phyloP scores from a whole-genome alignment of 345 rosid species.

The Triadica sebifera region DNA sequence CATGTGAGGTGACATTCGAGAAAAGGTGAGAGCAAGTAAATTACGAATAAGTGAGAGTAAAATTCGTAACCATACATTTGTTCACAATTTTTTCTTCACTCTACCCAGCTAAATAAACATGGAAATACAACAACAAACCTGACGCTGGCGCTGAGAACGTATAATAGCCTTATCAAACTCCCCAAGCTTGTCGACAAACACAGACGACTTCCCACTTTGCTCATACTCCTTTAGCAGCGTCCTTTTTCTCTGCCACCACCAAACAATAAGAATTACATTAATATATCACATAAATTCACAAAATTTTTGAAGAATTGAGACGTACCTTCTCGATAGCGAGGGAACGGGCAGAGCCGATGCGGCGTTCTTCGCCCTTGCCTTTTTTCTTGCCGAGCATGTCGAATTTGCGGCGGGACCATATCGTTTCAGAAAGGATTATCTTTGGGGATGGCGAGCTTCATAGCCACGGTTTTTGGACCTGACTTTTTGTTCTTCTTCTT shows the following conservation, averaged over 20 bases:
- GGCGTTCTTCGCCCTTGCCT: conserved; percentile 82
- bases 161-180: conserved; percentile 81
- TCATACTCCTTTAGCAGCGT: conserved; percentile 83
- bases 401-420: conserved; percentile 86
- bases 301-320: no score
- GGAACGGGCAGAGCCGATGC: conserved; percentile 64
- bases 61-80: no score
- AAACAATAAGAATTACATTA: not conserved
- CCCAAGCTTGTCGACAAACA: conserved; percentile 66
- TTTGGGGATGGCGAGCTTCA: conserved; percentile 47
- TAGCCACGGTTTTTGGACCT: conserved; percentile 58
- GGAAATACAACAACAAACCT: conserved; percentile 39
- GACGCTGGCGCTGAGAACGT: conserved; percentile 78
- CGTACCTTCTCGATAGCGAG: conserved; percentile 61
- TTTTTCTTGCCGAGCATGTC: conserved; percentile 76
- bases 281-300: not conserved
- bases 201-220: conserved; percentile 65
- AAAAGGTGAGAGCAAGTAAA: not conserved
- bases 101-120: not conserved
- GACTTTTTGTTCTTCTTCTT: conserved; percentile 33
- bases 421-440: conserved; percentile 75
- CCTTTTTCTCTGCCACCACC: conserved; percentile 58
- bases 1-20: not conserved
- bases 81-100: not conserved
- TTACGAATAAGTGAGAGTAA: no score